A percentile compares a stretch with the other conserved stretches of the same genome.
Conservation (phyloP, 441 rosid species). For the Bocquillonia castaneifolia region DNA sequence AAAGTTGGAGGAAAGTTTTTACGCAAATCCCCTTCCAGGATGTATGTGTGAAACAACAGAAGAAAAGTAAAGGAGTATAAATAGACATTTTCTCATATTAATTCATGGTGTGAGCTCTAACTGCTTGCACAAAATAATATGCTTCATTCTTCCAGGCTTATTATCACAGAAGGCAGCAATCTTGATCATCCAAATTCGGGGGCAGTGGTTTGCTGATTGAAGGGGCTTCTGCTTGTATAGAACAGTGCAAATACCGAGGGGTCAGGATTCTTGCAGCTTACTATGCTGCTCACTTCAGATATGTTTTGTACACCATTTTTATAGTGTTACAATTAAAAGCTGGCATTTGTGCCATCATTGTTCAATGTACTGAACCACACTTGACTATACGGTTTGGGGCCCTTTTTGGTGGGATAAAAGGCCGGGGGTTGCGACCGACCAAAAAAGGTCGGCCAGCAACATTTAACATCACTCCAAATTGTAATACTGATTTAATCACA, state of each 20-base stretch:
- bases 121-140: constrained; percentile 23
- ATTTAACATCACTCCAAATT: constrained; percentile 2
- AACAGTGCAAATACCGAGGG: neutral
- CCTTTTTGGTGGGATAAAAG: neutral
- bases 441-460: neutral
- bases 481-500: constrained; percentile 1
- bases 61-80: constrained; percentile 28
- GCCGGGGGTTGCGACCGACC: neutral
- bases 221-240: neutral
- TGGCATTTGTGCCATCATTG: neutral
- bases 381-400: neutral
- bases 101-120: constrained; percentile 17
- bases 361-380: constrained; percentile 5
- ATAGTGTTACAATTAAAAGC: neutral
- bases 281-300: neutral
- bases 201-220: constrained; percentile 2
- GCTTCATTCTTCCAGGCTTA: constrained; percentile 19
- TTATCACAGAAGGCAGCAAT: constrained; percentile 7
- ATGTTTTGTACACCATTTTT: constrained; percentile 4
- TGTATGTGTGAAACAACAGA: constrained; percentile 59
- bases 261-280: constrained; percentile 5
- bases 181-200: constrained; percentile 4
- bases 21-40: constrained; percentile 83
- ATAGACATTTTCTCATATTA: constrained; percentile 20
- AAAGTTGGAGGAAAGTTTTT: constrained; percentile 76